These are phyloP conservation scores for Ustilaginoidea virens DNA, from an alignment of 2,329 filamentous ascomycete species.

Conservation along the genomic window DNA sequence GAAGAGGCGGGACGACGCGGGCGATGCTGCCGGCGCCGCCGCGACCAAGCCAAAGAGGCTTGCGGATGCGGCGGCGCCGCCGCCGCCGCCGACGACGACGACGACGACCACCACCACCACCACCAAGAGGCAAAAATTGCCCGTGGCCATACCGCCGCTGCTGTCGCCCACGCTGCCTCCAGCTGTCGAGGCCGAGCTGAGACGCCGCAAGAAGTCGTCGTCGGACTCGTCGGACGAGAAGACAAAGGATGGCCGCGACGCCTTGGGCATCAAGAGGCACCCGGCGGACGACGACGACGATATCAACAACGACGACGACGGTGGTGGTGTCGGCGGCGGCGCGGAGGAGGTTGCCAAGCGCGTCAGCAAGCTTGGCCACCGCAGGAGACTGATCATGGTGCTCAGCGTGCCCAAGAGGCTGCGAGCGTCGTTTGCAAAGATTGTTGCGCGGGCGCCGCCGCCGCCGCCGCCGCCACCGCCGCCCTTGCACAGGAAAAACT, in stretches of 20 bases:
- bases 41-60: slow-evolving; percentile 17
- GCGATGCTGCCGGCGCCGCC: slow-evolving; percentile 14
- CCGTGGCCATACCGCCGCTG: slow-evolving; percentile 28
- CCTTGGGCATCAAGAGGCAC: slow-evolving; percentile 12
- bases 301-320: too few species aligned
- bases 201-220: slow-evolving; percentile 15
- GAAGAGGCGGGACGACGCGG: slow-evolving; percentile 15
- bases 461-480: slow-evolving; percentile 18
- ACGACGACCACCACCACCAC: slow-evolving; percentile 10
- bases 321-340: slow-evolving; percentile 15
- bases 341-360: slow-evolving; percentile 14
- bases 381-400: slow-evolving; percentile 24
- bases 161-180: slow-evolving; percentile 41
- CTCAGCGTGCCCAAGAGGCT: slow-evolving; percentile 33
- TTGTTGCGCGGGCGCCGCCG: slow-evolving; percentile 26
- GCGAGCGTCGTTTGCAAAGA: slow-evolving; percentile 27
- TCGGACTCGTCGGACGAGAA: slow-evolving; percentile 10
- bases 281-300: slow-evolving; percentile 15
- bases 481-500: slow-evolving; percentile 20
- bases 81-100: slow-evolving; percentile 15
- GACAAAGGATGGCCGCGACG: slow-evolving; percentile 9
- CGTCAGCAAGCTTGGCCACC: slow-evolving; percentile 8
- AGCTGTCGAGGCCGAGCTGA: slow-evolving; percentile 27
- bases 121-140: slow-evolving; percentile 22
- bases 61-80: slow-evolving; percentile 14